A percentile compares a stretch with the other conserved stretches of the same genome.
phyloP scores from a whole-genome alignment of 1,139 yeast species.

The Sugiyamaella xylanicola region DNA sequence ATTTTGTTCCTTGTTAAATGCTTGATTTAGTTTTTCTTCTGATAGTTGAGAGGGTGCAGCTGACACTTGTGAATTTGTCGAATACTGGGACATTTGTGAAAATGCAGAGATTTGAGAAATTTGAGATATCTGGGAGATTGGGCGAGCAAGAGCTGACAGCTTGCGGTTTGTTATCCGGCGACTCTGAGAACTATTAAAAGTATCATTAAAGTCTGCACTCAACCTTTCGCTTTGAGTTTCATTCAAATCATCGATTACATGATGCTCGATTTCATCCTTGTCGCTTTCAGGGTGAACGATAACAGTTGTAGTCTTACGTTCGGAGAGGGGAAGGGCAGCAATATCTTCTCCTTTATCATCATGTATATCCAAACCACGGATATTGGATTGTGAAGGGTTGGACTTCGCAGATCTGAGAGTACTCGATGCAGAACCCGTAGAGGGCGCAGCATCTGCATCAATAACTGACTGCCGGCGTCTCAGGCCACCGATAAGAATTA shows the following conservation, averaged over 20 bases:
- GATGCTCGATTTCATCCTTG: background rate
- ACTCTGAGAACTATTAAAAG: background rate
- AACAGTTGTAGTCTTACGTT: background rate
- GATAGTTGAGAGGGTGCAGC: constrained; percentile 34
- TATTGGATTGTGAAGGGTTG: constrained; percentile 5
- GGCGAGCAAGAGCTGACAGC: constrained; percentile 45
- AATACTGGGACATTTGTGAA: constrained; percentile 57
- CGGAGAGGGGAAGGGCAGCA: background rate
- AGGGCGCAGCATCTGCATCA: constrained; percentile 15
- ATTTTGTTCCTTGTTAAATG: background rate
- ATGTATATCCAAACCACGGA: constrained; percentile 2
- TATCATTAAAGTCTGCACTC: constrained; percentile 8
- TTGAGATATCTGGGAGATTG: constrained; percentile 68
- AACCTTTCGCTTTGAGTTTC: background rate
- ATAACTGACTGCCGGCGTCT: constrained; percentile 14
- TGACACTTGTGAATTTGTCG: constrained; percentile 34
- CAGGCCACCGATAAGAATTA: constrained; percentile 24
- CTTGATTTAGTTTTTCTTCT: constrained; percentile 23
- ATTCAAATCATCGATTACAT: background rate
- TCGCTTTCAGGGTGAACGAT: background rate
- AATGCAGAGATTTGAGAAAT: constrained; percentile 63
- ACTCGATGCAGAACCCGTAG: constrained; percentile 13
- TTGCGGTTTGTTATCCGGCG: background rate
- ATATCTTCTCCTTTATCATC: constrained; percentile 10
- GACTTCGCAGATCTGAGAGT: constrained; percentile 17